phyloP scores from a whole-genome alignment of 805 yeast genomes.

The Yarrowia deformans region DNA sequence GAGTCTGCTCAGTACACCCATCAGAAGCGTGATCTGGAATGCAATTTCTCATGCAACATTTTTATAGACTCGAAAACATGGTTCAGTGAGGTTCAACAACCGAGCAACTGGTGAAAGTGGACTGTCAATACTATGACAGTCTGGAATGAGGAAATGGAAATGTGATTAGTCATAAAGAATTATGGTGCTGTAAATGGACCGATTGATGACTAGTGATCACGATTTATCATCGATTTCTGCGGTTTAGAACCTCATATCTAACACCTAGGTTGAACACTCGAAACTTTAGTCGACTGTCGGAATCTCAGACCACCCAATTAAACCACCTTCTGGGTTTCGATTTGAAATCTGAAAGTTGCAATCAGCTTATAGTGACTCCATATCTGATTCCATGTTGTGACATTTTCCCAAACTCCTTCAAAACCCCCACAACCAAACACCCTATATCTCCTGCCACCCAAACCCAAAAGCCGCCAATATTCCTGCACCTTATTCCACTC shows the following conservation, averaged over 20 bases:
- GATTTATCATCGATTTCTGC: no score
- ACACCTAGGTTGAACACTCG: not conserved
- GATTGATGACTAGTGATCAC: no score
- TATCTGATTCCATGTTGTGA: not conserved
- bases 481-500: not conserved
- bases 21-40: not conserved
- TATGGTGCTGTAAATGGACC: no score
- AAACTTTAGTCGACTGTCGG: not conserved
- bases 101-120: not conserved
- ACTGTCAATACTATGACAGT: not conserved
- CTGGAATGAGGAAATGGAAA: no score
- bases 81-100: no score
- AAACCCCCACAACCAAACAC: no score
- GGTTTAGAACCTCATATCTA: no score
- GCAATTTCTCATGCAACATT: not conserved
- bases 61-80: not conserved
- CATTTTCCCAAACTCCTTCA: not conserved
- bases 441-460: not conserved
- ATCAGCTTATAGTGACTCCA: not conserved
- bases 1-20: no score
- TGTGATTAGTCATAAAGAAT: no score
- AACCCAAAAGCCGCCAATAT: not conserved
- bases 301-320: no score
- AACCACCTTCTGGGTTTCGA: not conserved
- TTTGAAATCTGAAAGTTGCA: not conserved